These are phyloP conservation scores for Carex cristatella DNA, from an alignment of 176 grass and related monocot species.

Conservation along the genomic window DNA sequence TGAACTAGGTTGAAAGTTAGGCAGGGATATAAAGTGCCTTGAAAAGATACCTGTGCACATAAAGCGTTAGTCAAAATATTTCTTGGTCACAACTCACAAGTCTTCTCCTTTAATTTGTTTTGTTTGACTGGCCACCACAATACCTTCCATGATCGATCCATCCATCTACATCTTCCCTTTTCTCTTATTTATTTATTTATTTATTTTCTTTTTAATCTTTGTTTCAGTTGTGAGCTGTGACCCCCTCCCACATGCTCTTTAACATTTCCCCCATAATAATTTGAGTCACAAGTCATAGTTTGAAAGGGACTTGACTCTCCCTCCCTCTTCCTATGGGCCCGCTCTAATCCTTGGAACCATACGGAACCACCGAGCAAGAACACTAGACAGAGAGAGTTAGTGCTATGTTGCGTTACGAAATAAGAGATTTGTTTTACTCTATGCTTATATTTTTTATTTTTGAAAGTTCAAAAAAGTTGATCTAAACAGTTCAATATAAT, in stretches of 20 bases:
- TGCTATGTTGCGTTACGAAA: too few species aligned
- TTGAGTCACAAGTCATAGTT: slow-evolving; percentile 7
- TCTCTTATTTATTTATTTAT: not conserved
- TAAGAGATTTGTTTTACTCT: too few species aligned
- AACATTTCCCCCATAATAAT: not conserved
- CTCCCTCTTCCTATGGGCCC: not conserved
- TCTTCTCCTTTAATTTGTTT: not conserved
- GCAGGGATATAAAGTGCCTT: not conserved
- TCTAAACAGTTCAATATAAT: too few species aligned
- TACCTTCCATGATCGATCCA: slow-evolving; percentile 8
- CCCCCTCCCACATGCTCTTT: not conserved
- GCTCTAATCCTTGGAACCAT: not conserved
- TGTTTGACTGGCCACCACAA: slow-evolving; percentile 6
- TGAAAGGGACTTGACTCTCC: slow-evolving; percentile 14
- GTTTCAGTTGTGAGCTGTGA: not conserved
- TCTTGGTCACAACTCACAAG: slow-evolving; percentile 6
- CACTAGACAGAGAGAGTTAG: not conserved
- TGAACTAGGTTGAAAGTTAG: not conserved
- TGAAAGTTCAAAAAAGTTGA: too few species aligned
- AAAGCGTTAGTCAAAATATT: slow-evolving; percentile 8
- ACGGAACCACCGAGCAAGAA: not conserved
- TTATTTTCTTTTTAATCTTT: slow-evolving; percentile 12
- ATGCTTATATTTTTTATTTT: too few species aligned
- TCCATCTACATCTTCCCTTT: not conserved
- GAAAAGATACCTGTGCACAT: not conserved